phyloP scores from a whole-genome alignment of 1,284 basidiomycete species.

The Ustilago tritici region DNA sequence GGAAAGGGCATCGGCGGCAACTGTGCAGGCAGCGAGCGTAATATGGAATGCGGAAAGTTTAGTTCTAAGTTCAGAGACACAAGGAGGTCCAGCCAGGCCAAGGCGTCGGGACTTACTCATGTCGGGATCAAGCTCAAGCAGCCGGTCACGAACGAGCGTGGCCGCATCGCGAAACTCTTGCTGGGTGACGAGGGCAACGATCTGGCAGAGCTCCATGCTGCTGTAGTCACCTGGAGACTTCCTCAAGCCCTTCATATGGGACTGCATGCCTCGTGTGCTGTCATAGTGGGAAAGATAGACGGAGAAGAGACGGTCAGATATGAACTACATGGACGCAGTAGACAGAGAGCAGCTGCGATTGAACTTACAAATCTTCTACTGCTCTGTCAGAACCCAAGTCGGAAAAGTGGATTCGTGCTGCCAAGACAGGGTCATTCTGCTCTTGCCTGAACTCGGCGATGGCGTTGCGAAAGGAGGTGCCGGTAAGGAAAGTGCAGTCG shows the following conservation, averaged over 20 bases:
- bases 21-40: conserved; percentile 5
- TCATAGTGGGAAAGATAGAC: background rate
- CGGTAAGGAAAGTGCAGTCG: conserved; percentile 36
- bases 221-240: conserved; percentile 38
- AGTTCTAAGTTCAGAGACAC: too few species aligned
- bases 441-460: conserved; percentile 30
- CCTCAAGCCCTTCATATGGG: conserved; percentile 27
- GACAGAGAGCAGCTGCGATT: background rate
- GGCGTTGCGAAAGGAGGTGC: conserved; percentile 31
- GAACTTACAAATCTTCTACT: conserved; percentile 37
- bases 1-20: conserved; percentile 57
- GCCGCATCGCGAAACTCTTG: conserved; percentile 42
- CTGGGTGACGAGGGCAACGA: conserved; percentile 24
- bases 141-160: conserved; percentile 33
- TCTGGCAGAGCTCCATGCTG: conserved; percentile 33
- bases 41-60: background rate
- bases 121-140: conserved; percentile 48
- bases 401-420: conserved; percentile 27
- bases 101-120: conserved; percentile 28
- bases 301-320: background rate
- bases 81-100: background rate
- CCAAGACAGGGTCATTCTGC: conserved; percentile 20
- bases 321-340: background rate
- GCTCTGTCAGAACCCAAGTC: conserved; percentile 21
- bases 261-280: conserved; percentile 34